These are phyloP conservation scores for Hansenula lynferdii DNA, from an alignment of 1,139 yeast genomes.

Conservation along the genomic window DNA sequence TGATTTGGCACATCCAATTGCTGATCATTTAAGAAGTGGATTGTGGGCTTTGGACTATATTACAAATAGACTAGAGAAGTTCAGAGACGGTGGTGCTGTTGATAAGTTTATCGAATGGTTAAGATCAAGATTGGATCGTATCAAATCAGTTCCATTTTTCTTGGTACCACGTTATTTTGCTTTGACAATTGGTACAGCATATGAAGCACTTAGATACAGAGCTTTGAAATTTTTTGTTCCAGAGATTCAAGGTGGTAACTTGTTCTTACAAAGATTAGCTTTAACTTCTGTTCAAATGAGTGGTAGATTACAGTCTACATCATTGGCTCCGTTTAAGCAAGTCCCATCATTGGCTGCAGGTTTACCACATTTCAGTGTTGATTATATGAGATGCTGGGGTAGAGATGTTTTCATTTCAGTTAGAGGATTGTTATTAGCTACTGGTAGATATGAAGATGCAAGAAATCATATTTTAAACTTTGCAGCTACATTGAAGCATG, in stretches of 20 bases:
- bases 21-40: constrained; percentile 78
- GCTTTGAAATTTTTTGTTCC: constrained; percentile 56
- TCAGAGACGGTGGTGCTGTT: constrained; percentile 42
- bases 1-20: constrained; percentile 77
- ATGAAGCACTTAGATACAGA: constrained; percentile 70
- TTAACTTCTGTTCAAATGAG: constrained; percentile 86
- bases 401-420: constrained; percentile 89
- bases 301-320: constrained; percentile 69
- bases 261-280: constrained; percentile 75
- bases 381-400: constrained; percentile 98
- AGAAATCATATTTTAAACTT: constrained; percentile 76
- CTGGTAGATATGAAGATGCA: constrained; percentile 80
- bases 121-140: constrained; percentile 54
- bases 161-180: constrained; percentile 86
- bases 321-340: constrained; percentile 58
- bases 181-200: constrained; percentile 71
- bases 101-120: constrained; percentile 65
- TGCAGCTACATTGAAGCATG: constrained; percentile 92
- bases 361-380: constrained; percentile 85
- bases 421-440: constrained; percentile 73
- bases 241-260: constrained; percentile 54
- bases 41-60: constrained; percentile 87
- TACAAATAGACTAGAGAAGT: constrained; percentile 57
- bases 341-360: constrained; percentile 92
- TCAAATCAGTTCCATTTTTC: constrained; percentile 68